Percentiles rank a stretch among this genome's conserved stretches.
Evolutionary conservation across 768 basidiomycete species (phyloP).

Genomic region (Russula virescens): DNA sequence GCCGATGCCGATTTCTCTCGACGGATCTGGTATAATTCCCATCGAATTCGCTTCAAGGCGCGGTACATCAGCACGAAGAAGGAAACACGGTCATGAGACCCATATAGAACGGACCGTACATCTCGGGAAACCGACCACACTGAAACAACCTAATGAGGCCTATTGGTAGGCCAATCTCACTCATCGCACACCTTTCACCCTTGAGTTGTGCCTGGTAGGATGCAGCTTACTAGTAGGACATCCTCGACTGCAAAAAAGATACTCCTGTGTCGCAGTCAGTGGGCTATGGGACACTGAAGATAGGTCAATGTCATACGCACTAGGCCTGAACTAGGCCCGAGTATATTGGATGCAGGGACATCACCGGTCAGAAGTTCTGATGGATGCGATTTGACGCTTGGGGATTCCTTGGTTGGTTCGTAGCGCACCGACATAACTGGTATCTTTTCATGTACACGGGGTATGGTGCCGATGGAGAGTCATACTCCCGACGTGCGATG

Average conservation of each 20-base stretch:
- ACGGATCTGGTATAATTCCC: conserved; percentile 19
- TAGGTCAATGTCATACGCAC: neutral
- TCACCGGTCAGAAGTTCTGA: neutral
- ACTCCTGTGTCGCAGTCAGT: conserved; percentile 5
- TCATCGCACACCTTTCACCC: neutral
- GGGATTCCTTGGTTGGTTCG: neutral
- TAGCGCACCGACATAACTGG: neutral
- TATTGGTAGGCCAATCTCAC: conserved; percentile 4
- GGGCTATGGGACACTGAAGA: neutral
- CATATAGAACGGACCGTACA: neutral
- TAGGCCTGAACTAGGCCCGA: neutral
- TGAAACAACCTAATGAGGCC: neutral
- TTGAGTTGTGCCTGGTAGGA: neutral
- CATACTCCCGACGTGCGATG: neutral
- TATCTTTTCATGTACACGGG: neutral
- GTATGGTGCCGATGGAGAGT: neutral
- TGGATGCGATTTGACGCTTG: neutral
- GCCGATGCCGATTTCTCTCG: neutral
- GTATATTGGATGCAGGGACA: conserved; percentile 5
- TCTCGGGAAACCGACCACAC: neutral
- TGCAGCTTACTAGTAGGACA: neutral
- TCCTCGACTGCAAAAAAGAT: neutral
- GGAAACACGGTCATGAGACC: conserved; percentile 8
- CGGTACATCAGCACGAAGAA: neutral
- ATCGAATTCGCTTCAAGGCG: conserved; percentile 1